These are phyloP conservation scores for Cyberlindnera maclurae DNA, from an alignment of 805 yeast species.

Conservation along the genomic window DNA sequence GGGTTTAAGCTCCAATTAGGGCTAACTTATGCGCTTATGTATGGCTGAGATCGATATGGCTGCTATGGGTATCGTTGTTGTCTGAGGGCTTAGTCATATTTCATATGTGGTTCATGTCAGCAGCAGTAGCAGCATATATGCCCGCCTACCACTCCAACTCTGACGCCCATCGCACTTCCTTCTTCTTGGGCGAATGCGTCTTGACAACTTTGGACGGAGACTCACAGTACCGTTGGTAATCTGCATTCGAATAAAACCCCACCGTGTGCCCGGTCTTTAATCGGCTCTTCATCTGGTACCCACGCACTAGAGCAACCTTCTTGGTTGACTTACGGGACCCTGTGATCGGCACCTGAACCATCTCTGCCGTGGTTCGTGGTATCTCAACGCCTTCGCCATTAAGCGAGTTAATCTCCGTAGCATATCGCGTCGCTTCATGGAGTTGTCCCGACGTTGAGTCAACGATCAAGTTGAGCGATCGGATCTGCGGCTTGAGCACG, in stretches of 20 bases:
- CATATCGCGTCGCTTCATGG: constrained; percentile 61
- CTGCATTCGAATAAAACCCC: constrained; percentile 20
- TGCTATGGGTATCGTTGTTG: too few species aligned
- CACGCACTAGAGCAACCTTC: constrained; percentile 16
- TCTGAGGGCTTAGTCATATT: too few species aligned
- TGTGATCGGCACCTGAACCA: constrained; percentile 46
- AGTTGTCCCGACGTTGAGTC: constrained; percentile 55
- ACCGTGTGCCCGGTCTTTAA: constrained; percentile 2
- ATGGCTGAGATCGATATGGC: too few species aligned
- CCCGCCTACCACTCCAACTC: constrained; percentile 17
- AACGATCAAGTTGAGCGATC: constrained; percentile 38
- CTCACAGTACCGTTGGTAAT: constrained; percentile 11
- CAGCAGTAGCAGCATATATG: too few species aligned
- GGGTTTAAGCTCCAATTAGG: too few species aligned
- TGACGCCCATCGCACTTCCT: constrained; percentile 18
- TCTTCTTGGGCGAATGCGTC: constrained; percentile 2
- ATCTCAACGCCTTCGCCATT: constrained; percentile 57
- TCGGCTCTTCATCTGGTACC: constrained; percentile 4
- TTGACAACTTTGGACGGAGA: constrained; percentile 10
- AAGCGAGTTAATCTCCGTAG: constrained; percentile 58
- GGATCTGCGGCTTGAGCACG: constrained; percentile 7
- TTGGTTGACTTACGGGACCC: constrained; percentile 14
- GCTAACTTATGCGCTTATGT: too few species aligned
- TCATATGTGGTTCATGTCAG: too few species aligned
- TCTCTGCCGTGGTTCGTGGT: constrained; percentile 50